phyloP scores from a whole-genome alignment of 192 early-diverging fungal species.

The Coemansia sp. region DNA sequence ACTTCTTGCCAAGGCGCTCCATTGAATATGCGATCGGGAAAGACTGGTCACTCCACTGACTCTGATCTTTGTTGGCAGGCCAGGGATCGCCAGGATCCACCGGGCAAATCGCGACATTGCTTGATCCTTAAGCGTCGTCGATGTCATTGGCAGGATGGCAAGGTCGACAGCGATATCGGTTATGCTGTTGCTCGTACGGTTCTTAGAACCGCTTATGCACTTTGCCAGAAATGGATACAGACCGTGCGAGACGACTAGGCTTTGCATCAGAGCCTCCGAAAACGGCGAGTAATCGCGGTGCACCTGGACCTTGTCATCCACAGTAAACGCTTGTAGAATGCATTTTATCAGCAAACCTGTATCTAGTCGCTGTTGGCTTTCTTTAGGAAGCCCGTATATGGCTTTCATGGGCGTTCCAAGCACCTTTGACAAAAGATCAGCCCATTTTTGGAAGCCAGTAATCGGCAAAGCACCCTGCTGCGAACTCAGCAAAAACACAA shows the following conservation, averaged over 20 bases:
- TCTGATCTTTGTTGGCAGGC: slow-evolving; percentile 41
- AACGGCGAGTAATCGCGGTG: not conserved
- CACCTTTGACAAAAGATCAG: slow-evolving; percentile 16
- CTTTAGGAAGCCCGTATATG: not conserved
- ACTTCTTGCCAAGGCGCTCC: slow-evolving; percentile 6
- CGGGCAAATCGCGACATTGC: slow-evolving; percentile 30
- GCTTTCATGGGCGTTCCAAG: slow-evolving; percentile 15
- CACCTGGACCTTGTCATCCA: not conserved
- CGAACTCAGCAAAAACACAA: not conserved
- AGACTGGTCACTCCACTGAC: slow-evolving; percentile 29
- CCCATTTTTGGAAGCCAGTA: slow-evolving; percentile 11
- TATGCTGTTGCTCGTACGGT: not conserved
- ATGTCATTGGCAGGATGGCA: slow-evolving; percentile 18
- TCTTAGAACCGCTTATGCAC: slow-evolving; percentile 7
- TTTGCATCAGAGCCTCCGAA: slow-evolving; percentile 9
- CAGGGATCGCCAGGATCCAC: slow-evolving; percentile 37
- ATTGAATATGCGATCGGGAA: slow-evolving; percentile 20
- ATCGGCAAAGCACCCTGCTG: not conserved
- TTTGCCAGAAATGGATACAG: slow-evolving; percentile 35
- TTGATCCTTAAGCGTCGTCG: slow-evolving; percentile 7
- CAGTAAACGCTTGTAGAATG: not conserved
- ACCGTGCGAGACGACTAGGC: slow-evolving; percentile 15
- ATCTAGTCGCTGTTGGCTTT: slow-evolving; percentile 1
- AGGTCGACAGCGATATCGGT: slow-evolving; percentile 10
- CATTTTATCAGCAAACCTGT: slow-evolving; percentile 6